phyloP scores from a whole-genome alignment of 192 early-diverging fungal species.

The Paraglomus brasilianum region DNA sequence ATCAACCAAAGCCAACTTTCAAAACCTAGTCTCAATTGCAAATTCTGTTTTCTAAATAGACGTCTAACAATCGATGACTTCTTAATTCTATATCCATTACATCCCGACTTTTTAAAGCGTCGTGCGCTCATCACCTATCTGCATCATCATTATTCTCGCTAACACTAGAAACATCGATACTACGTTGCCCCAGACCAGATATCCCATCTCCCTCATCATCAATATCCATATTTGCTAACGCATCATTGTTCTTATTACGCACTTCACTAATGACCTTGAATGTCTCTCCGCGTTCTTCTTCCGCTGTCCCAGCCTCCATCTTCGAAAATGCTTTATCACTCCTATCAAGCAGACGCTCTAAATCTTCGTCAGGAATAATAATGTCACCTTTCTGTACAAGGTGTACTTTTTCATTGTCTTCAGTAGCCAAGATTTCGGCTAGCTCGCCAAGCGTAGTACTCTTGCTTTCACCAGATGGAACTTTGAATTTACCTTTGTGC shows the following conservation, averaged over 20 bases:
- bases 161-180: too few relatives aligned
- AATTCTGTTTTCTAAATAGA: too few relatives aligned
- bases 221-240: slow-evolving; percentile 33
- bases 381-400: slow-evolving; percentile 54
- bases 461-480: slow-evolving; percentile 30
- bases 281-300: slow-evolving; percentile 30
- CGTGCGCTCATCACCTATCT: too few relatives aligned
- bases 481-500: slow-evolving; percentile 81
- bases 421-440: slow-evolving; percentile 67
- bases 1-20: too few relatives aligned
- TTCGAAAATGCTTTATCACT: slow-evolving; percentile 46
- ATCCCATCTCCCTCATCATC: too few relatives aligned
- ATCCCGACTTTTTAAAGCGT: too few relatives aligned
- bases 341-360: slow-evolving; percentile 56
- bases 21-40: too few relatives aligned
- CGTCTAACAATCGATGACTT: too few relatives aligned
- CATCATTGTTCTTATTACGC: slow-evolving; percentile 52
- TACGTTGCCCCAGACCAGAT: too few relatives aligned
- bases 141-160: too few relatives aligned
- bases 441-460: slow-evolving; percentile 61
- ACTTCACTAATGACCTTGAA: slow-evolving; percentile 52
- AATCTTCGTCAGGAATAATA: slow-evolving; percentile 57
- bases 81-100: too few relatives aligned
- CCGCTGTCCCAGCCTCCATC: slow-evolving; percentile 8
- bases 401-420: slow-evolving; percentile 69